phyloP scores from a whole-genome alignment of 257 asterid species.

The Solanum rostratum region DNA sequence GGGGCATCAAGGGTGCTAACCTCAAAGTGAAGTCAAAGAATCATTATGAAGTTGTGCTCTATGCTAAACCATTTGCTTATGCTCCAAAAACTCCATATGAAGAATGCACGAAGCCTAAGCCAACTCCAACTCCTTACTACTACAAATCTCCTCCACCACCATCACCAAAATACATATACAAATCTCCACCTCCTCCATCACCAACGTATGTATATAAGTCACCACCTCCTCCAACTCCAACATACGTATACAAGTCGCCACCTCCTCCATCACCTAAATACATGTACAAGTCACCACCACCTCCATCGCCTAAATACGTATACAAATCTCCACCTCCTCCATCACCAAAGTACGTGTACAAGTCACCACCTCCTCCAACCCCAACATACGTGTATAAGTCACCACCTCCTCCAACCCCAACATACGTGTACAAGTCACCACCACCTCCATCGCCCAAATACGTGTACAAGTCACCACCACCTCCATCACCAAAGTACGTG shows the following conservation, averaged over 20 bases:
- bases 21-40: slow-evolving; percentile 54
- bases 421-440: not conserved
- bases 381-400: slow-evolving; percentile 7
- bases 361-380: slow-evolving; percentile 12
- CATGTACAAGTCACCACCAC: slow-evolving; percentile 22
- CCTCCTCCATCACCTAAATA: slow-evolving; percentile 7
- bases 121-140: slow-evolving; percentile 41
- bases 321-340: slow-evolving; percentile 19
- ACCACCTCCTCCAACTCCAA: slow-evolving; percentile 14
- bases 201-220: slow-evolving; percentile 7
- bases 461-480: slow-evolving; percentile 21
- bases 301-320: not conserved
- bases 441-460: not conserved
- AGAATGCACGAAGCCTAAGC: slow-evolving; percentile 37
- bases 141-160: slow-evolving; percentile 55
- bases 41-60: slow-evolving; percentile 46
- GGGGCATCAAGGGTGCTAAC: slow-evolving; percentile 50
- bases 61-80: slow-evolving; percentile 64
- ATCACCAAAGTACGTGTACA: not conserved
- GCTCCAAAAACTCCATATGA: slow-evolving; percentile 46
- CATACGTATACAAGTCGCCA: slow-evolving; percentile 10
- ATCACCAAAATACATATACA: slow-evolving; percentile 12
- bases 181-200: slow-evolving; percentile 28
- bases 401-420: not conserved
- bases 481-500: not conserved